Conservation (phyloP, 441 rosid species). For the Erodium texanum region DNA sequence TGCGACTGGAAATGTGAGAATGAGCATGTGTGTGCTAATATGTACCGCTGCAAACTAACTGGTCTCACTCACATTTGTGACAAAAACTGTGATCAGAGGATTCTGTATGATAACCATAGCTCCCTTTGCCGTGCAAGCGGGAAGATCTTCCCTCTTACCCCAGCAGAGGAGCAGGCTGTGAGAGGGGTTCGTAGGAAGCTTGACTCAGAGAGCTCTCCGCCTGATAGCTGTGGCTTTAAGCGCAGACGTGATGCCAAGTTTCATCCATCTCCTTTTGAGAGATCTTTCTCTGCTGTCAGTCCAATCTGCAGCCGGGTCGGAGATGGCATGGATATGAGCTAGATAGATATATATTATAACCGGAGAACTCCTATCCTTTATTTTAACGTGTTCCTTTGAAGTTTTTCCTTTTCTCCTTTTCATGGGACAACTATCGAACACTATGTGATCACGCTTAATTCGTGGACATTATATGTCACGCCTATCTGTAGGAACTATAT, state of each 20-base stretch:
- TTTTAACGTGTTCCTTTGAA: slow-evolving; percentile 26
- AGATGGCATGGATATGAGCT: slow-evolving; percentile 89
- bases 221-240: slow-evolving; percentile 68
- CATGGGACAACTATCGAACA: slow-evolving; percentile 31
- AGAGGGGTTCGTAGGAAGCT: slow-evolving; percentile 90
- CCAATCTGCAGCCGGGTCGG: slow-evolving; percentile 88
- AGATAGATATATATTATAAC: slow-evolving; percentile 33
- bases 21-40: slow-evolving; percentile 78
- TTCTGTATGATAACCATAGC: slow-evolving; percentile 84
- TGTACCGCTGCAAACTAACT: slow-evolving; percentile 84
- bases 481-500: slow-evolving; percentile 43
- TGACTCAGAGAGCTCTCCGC: slow-evolving; percentile 53
- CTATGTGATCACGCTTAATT: slow-evolving; percentile 33
- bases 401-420: slow-evolving; percentile 13
- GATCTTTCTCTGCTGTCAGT: slow-evolving; percentile 74
- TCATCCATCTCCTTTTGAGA: slow-evolving; percentile 86
- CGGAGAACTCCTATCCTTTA: slow-evolving; percentile 27
- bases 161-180: slow-evolving; percentile 76
- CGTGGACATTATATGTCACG: slow-evolving; percentile 33
- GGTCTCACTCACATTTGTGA: slow-evolving; percentile 91
- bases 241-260: slow-evolving; percentile 69
- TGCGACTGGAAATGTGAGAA: slow-evolving; percentile 88
- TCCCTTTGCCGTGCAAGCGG: slow-evolving; percentile 84
- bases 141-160: slow-evolving; percentile 62
- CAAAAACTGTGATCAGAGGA: slow-evolving; percentile 96